Evolutionary conservation across 441 rosid genomes (phyloP), one percentile per base, ranked within the genome.

Genomic region (Populus trichocarpa): DNA sequence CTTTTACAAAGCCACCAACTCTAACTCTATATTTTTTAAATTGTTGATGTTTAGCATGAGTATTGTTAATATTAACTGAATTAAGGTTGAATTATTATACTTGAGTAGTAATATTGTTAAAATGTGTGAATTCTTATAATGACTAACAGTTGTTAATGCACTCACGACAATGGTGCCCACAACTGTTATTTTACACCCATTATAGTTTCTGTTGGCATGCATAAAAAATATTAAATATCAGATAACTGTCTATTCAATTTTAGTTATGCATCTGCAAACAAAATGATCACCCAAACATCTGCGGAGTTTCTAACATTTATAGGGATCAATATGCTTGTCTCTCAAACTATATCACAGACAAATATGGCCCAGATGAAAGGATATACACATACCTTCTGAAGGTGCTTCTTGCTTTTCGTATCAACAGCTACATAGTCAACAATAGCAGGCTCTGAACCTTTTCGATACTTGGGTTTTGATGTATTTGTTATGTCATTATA

Each of bases 341-440:
- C 11, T 25, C 38, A 18, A 10, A 10, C 7, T 18, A 22, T 42
- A 26, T 9, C 32, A 14, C 61, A 20, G 65, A 40, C 22, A 50
- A 26, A 20, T 23, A 75, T 33, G 18, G 38, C 63, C 25, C 25
- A 57, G 20, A 80, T 68, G 61, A 57, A 77, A 76, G 73, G 67
- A 77, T 38, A 66, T 69, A 63, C 23, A 76, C 77, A 84, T 81
- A 91, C 99, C 98, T 93, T 96, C 86, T 92, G 90, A 81, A 89
- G 88, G 71, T 85, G 75, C 53, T 87, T 84, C 86, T 90, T 90
- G 83, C 78, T 89, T 86, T 94, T 94, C 75, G 80, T 88, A 87
- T 96, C 98, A 63, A 94, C 81, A 74, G 98, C 87, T 69, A 96
- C 98, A 79, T 88, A 89, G 81, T 94, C 99, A 72, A 96, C 92